A percentile compares a stretch with the other conserved stretches of the same genome.
These are phyloP conservation scores for Henckelia pumila DNA, from an alignment of 257 asterid genomes.

Conservation along the genomic window DNA sequence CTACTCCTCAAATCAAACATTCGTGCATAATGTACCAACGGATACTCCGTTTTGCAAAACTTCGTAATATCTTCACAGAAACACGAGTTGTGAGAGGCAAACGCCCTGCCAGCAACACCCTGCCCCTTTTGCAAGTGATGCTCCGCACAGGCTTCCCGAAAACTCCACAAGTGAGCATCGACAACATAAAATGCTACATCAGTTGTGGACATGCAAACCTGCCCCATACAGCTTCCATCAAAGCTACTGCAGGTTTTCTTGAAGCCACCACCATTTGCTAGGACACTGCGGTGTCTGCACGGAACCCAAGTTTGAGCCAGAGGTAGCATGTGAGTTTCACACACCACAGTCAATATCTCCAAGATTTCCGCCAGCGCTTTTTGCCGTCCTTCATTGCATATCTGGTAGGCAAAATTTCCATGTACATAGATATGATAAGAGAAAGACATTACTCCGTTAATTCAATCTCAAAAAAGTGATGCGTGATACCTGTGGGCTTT, in stretches of 20 bases:
- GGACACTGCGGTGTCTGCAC: constrained; percentile 74
- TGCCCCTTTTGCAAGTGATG: constrained; percentile 90
- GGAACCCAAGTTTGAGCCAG: constrained; percentile 98
- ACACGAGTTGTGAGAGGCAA: constrained; percentile 52
- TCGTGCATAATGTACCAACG: constrained; percentile 90
- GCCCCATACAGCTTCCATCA: constrained; percentile 95
- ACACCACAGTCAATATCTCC: constrained; percentile 77
- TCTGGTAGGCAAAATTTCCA: constrained; percentile 42
- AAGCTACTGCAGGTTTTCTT: constrained; percentile 89
- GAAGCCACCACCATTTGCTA: constrained; percentile 80
- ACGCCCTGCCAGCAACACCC: constrained; percentile 90
- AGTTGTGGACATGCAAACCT: constrained; percentile 82
- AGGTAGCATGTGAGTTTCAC: constrained; percentile 81
- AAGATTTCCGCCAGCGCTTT: constrained; percentile 77
- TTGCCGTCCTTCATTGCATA: constrained; percentile 87
- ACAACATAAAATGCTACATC: constrained; percentile 80
- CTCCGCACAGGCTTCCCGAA: constrained; percentile 86
- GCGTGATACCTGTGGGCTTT: constrained; percentile 60
- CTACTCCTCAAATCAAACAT: constrained; percentile 70
- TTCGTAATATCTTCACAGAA: constrained; percentile 67
- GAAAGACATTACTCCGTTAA: constrained; percentile 9
- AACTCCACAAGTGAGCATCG: constrained; percentile 88
- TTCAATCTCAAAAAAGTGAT: constrained; percentile 14
- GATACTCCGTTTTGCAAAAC: constrained; percentile 84
- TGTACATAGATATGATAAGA: constrained; percentile 23